A percentile compares a stretch with the other conserved stretches of the same genome.
These are phyloP conservation scores for Dovyalis caffra DNA, from an alignment of 345 rosid genomes.

Conservation along the genomic window DNA sequence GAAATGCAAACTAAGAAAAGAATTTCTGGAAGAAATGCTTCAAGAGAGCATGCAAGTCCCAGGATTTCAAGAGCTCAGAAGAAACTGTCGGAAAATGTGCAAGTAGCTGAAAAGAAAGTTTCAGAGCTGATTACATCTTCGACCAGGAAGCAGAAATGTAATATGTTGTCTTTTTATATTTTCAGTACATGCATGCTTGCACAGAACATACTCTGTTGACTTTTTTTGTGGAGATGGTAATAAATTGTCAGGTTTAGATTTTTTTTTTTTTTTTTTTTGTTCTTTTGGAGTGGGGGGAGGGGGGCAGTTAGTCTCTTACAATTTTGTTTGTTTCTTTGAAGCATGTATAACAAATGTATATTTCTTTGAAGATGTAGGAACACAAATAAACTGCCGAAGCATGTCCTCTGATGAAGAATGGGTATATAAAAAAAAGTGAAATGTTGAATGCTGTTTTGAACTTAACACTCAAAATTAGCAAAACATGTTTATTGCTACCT, in stretches of 20 bases:
- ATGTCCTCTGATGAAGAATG: too few relatives aligned
- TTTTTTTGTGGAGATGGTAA: not conserved
- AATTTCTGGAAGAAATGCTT: slow-evolving; percentile 46
- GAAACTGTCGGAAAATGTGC: slow-evolving; percentile 48
- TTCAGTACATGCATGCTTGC: not conserved
- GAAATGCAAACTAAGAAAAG: slow-evolving; percentile 68
- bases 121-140: slow-evolving; percentile 67
- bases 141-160: slow-evolving; percentile 49
- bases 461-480: not conserved
- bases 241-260: not conserved
- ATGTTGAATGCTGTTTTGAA: not conserved
- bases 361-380: too few relatives aligned
- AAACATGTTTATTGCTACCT: not conserved
- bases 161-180: slow-evolving; percentile 20
- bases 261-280: too few relatives aligned
- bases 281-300: not conserved
- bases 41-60: slow-evolving; percentile 45
- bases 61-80: slow-evolving; percentile 51
- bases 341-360: too few relatives aligned
- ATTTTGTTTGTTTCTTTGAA: not conserved
- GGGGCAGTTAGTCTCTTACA: not conserved
- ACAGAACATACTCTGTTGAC: not conserved
- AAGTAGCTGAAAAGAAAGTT: slow-evolving; percentile 46
- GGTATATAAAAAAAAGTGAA: not conserved
- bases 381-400: too few relatives aligned